Evolutionary conservation across 2,329 filamentous ascomycete genomes (phyloP), one percentile per base, ranked within the genome.

Genomic region (Fusarium odoratissimum): DNA sequence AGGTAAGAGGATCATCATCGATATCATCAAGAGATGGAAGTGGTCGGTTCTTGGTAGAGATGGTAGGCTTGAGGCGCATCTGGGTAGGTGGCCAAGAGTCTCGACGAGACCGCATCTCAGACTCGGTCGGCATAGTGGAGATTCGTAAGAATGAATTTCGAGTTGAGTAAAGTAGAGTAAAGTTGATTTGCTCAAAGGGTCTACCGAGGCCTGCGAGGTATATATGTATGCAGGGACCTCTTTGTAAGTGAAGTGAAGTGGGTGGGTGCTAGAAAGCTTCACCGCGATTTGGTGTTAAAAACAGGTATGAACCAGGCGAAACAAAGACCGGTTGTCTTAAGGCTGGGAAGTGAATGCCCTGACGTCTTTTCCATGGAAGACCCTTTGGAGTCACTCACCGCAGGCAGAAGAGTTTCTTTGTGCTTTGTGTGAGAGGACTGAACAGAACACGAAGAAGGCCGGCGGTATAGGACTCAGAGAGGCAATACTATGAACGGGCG

Each of bases 61-160:
- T 74, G 56, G 82, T 81, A 19, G 83, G 84, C 49, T 82, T 82
- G 31, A 88, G 81, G 48, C 82, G 84, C 69, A 87, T 80, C 72
- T 85, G 85, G n/a, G 85, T 86, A 5, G 87, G 85, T 23, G 87
- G 84, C 86, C 86, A 89, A 21, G 86, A 86, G 73, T 86, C 86
- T 69, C 83, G 81, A 63, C 79, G 82, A 64, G 80, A 80, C 67
- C 76, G 76, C 58, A 80, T 75, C 30, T 75, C 61, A 23, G 78
- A 76, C 14, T 79, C 75, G 38, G 79, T 75, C 62, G 83, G 79
- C 84, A 86, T 85, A 61, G 37, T 44, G 58, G 37, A 51, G 31
- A 59, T 59, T 60, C 59, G 45, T 42, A 33, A 40, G 54, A 42
- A 37, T 38, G 31, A 42, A 31, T 38, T 35, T 25, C 23, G n/a